These are phyloP conservation scores for Fomitopsis palustris DNA, from an alignment of 1,284 basidiomycete genomes.

Conservation along the genomic window DNA sequence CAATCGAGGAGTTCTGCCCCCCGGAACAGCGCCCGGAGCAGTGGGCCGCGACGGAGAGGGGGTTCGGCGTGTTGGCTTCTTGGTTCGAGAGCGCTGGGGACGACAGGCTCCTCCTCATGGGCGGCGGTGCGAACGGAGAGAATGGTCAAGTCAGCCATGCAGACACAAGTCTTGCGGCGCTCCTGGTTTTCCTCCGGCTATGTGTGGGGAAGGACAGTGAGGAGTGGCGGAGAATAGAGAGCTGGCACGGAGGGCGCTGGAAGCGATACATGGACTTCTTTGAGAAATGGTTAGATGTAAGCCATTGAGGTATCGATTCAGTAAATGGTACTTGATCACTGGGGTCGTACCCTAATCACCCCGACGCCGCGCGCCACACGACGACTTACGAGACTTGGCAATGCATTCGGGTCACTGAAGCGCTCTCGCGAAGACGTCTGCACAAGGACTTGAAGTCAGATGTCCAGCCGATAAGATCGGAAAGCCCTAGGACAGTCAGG, in stretches of 20 bases:
- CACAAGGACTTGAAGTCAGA: too few species aligned
- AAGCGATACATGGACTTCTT: conserved; percentile 3
- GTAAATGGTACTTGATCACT: too few species aligned
- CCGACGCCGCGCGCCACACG: too few species aligned
- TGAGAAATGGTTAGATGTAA: conserved; percentile 1
- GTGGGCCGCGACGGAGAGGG: conserved; percentile 14
- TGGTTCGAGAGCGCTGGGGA: conserved; percentile 15
- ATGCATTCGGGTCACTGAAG: too few species aligned
- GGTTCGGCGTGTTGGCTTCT: conserved; percentile 9
- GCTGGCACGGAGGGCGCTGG: conserved; percentile 8
- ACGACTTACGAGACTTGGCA: too few species aligned
- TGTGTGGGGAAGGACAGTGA: background rate
- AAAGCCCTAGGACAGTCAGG: too few species aligned
- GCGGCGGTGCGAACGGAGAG: background rate
- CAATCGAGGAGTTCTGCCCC: conserved; percentile 18
- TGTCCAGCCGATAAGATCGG: too few species aligned
- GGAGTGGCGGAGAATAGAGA: conserved; percentile 6
- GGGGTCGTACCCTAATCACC: too few species aligned
- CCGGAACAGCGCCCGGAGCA: conserved; percentile 11
- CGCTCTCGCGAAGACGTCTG: too few species aligned
- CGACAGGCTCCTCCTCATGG: conserved; percentile 14
- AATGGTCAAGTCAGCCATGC: conserved; percentile 6
- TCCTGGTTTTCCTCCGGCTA: conserved; percentile 9
- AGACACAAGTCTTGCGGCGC: conserved; percentile 14
- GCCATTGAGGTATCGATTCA: conserved; percentile 19